Conservation (phyloP, 768 basidiomycete species). For the Cubamyces sp. region DNA sequence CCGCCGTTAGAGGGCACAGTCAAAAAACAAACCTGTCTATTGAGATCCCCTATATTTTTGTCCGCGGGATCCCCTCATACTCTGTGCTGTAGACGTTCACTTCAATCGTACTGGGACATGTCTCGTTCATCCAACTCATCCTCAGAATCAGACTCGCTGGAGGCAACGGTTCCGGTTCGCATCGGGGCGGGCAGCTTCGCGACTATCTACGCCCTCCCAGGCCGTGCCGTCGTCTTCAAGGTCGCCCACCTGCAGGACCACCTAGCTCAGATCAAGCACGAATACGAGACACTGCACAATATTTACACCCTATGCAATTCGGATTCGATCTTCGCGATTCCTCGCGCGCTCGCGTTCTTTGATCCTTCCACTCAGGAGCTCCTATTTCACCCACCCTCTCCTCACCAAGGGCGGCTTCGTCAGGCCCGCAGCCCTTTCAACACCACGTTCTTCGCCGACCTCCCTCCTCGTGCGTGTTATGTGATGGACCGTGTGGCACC, state of each 20-base stretch:
- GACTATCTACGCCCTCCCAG: conserved; percentile 6
- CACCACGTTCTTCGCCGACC: not conserved
- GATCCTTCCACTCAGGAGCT: conserved; percentile 14
- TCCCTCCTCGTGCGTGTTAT: conserved; percentile 28
- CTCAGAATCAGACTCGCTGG: not conserved
- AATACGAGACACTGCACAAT: conserved; percentile 24
- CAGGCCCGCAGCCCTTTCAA: not conserved
- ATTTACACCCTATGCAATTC: conserved; percentile 23
- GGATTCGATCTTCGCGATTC: conserved; percentile 32
- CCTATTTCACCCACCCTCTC: not conserved
- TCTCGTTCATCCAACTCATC: too few species aligned
- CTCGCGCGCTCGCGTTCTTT: conserved; percentile 30
- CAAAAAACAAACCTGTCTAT: too few species aligned
- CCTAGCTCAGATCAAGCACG: conserved; percentile 5
- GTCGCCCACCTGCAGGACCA: not conserved
- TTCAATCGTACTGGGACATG: too few species aligned
- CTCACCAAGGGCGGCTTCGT: not conserved
- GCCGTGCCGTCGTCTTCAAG: conserved; percentile 1
- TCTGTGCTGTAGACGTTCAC: too few species aligned
- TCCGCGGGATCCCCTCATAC: too few species aligned
- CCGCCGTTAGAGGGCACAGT: too few species aligned
- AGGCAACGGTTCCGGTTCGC: not conserved
- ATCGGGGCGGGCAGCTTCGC: conserved; percentile 15
- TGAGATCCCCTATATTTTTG: too few species aligned
- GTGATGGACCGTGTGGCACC: conserved; percentile 35